Conservation (phyloP, 441 rosid genomes). For the Flueggea neowawraea region DNA sequence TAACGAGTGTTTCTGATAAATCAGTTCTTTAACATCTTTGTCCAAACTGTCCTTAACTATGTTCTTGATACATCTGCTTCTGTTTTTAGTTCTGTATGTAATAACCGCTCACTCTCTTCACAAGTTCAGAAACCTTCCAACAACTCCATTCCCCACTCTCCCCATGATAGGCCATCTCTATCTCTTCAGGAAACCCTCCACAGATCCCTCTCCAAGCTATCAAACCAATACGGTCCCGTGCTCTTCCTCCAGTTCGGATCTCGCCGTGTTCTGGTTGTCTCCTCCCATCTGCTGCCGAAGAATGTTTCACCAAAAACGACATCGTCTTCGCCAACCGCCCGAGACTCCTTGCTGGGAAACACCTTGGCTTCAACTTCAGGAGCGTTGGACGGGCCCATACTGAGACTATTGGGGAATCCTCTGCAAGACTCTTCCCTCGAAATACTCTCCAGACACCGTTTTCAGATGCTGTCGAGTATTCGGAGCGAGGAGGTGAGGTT, state of each 20-base stretch:
- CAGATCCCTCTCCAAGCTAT: conserved; percentile 14
- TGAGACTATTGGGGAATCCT: conserved; percentile 32
- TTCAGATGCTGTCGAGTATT: no score
- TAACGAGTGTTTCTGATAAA: no score
- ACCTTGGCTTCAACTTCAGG: conserved; percentile 23
- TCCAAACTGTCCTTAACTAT: conserved; percentile 1
- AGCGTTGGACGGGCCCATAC: conserved; percentile 14
- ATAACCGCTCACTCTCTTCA: background rate
- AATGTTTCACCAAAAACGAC: conserved; percentile 7
- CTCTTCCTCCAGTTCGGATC: conserved; percentile 23
- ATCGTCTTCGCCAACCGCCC: conserved; percentile 11
- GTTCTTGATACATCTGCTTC: background rate
- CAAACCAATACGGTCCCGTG: conserved; percentile 21
- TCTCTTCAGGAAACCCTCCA: conserved; percentile 33
- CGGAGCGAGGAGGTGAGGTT: no score
- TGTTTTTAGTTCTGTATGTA: background rate
- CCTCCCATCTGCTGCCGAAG: conserved; percentile 14
- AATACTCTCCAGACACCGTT: no score
- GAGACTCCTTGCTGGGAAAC: conserved; percentile 12
- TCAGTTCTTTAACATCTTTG: no score
- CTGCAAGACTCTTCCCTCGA: no score
- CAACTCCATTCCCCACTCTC: conserved; percentile 20
- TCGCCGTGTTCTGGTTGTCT: conserved; percentile 24
- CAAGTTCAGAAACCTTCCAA: conserved; percentile 20
- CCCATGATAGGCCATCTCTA: conserved; percentile 32